Base-by-base conservation (phyloP, 2,329 filamentous ascomycete genomes). In the Graphilbum ipis-grandicollis region DNA sequence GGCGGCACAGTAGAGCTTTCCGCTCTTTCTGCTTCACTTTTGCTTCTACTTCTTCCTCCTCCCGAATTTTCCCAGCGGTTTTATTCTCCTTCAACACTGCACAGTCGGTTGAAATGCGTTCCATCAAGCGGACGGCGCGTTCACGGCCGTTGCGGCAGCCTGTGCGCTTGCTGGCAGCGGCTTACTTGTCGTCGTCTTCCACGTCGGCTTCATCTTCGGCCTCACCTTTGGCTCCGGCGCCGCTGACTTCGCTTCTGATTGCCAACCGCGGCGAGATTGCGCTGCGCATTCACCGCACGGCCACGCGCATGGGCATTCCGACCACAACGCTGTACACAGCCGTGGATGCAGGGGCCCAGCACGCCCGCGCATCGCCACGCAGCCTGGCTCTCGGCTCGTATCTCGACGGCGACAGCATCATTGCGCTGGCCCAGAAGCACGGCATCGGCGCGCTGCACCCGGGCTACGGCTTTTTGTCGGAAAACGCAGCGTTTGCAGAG, bases 191-290 rank as follows among this genome's bases (percentile, higher is more conserved):
- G n/a, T 21, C 40, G 21, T 18, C 30, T n/a, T 22, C 33, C 17
- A 18, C 25, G 12, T 14, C 21, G 8, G 17, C 35, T 9, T 9
- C 23, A 12, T 10, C 53, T 55, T 35, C 53, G 57, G 45, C 55
- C 56, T 54, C 51, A 47, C 34, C 15, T 1, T 9, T 40, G 33
- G 4, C 30, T 15, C 17, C 35, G n/a, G 17, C 34, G 13, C 42
- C 36, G 2, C 31, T 40, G 9, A 29, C 74, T 38, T 93, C 85
- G 9, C 80, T 96, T 31, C 68, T 98, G 19, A 96, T 98, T 53
- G 90, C 90, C 37, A 98, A 98, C 55, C 78, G 90, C 48, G 90
- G 90, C 48, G 90, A 98, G 59, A 98, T 98, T 48, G 90, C 90
- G 35, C 67, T 98, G 53, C 81, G 90, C 47, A 90, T 98, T 46